Evolutionary conservation across 441 rosid genomes (phyloP), one percentile per base, ranked within the genome.

Genomic region (Croton laevigatus): DNA sequence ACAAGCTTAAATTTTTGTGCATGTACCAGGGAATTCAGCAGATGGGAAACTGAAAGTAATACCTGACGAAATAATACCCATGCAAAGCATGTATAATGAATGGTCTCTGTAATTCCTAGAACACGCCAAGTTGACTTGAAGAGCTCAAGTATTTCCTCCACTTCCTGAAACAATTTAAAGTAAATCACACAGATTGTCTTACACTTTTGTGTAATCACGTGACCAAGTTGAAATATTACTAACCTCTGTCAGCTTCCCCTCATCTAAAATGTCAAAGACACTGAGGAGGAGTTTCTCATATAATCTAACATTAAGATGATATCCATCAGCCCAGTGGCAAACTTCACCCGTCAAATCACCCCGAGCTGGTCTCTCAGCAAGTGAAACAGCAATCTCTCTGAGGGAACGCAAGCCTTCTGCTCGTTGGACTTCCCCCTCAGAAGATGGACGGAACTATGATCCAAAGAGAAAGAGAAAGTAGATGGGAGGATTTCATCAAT

Each of bases 311-410:
- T 96, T 96, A 72, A 96, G 84, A 84, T 88, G 94, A 80, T 93
- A 96, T 51, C 99, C 98, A 88, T 93, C 99, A 55, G 96, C 97
- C 99, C 99, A 96, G 74, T 96, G 99, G 88, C 97, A 91, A 46
- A 96, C 91, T 90, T 91, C 97, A 78, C 99, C 99, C 54, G 99
- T 91, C 81, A 91, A 88, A 86, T 96, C 99, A 80, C 97, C 97
- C 66, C 94, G 93, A 63, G 97, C 97, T 16, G 98, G 97, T 78
- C 98, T 91, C 89, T 93, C 98, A 70, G 99, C 96, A 83, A 96
- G 94, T 81, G 96, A 89, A 75, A 80, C 82, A 70, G 94, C 93
- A 81, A 91, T 84, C 73, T 93, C 97, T 83, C 86, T 87, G 38
- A 96, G 96, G 73, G 96, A 85, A 82, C 92, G 87, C 82, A 96